These are phyloP conservation scores for Coemansia sp. DNA, from an alignment of 192 early-diverging fungal species.

Conservation along the genomic window DNA sequence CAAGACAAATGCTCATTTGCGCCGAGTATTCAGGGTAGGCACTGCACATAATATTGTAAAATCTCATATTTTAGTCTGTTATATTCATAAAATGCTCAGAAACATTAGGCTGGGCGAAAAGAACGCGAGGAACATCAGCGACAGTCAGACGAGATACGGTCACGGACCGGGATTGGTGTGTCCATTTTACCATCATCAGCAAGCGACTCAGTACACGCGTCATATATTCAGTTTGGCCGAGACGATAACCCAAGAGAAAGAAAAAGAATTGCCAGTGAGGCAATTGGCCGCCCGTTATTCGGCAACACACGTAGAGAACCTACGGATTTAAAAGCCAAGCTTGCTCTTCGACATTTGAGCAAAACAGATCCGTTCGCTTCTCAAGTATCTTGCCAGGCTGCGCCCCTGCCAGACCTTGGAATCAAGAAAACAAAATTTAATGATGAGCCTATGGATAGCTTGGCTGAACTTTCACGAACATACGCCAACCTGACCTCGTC, in stretches of 20 bases:
- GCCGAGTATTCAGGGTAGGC: constrained; percentile 66
- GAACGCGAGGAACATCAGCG: constrained; percentile 47
- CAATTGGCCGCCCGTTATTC: constrained; percentile 11
- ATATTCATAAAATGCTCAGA: not conserved
- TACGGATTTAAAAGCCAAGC: constrained; percentile 4
- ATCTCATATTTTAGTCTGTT: too few relatives aligned
- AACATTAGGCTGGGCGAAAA: constrained; percentile 59
- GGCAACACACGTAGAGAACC: not conserved
- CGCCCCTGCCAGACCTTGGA: constrained; percentile 2
- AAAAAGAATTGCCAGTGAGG: not conserved
- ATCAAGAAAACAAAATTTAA: constrained; percentile 3
- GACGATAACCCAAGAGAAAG: not conserved
- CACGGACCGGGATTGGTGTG: constrained; percentile 61
- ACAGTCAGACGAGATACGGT: constrained; percentile 54
- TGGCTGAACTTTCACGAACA: not conserved
- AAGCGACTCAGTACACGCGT: constrained; percentile 57
- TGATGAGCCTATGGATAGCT: not conserved
- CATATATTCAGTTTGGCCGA: constrained; percentile 51
- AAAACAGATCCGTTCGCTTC: constrained; percentile 30
- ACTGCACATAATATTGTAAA: not conserved
- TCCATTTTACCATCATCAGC: constrained; percentile 57
- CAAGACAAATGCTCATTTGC: constrained; percentile 64
- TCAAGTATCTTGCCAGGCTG: constrained; percentile 6
- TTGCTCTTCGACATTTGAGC: constrained; percentile 10
- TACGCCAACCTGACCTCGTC: constrained; percentile 11